A percentile compares a stretch with the other conserved stretches of the same genome.
These are phyloP conservation scores for Seminavis robusta DNA, from an alignment of 108 stramenopile species.

Conservation along the genomic window DNA sequence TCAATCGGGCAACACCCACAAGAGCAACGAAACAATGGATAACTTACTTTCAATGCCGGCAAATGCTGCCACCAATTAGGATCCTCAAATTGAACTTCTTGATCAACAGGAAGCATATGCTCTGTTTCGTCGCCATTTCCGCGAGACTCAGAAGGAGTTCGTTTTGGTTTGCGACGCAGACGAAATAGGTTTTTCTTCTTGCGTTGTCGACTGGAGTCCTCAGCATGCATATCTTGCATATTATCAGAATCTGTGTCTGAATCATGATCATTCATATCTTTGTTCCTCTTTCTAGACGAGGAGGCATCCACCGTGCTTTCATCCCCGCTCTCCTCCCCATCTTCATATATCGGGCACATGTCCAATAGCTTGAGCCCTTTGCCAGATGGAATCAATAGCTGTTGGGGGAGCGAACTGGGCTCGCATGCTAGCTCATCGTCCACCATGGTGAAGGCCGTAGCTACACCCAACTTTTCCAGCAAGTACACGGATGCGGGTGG, in stretches of 20 bases:
- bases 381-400: conserved; percentile 81
- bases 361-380: conserved; percentile 83
- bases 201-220: too few relatives aligned
- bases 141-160: too few relatives aligned
- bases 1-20: too few relatives aligned
- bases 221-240: conserved; percentile 5
- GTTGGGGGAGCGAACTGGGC: conserved; percentile 75
- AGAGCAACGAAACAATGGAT: too few relatives aligned
- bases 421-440: conserved; percentile 87
- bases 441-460: conserved; percentile 70
- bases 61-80: conserved; percentile 86
- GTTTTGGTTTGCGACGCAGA: too few relatives aligned
- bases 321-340: conserved; percentile 40
- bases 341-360: conserved; percentile 61
- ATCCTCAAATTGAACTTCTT: conserved; percentile 90
- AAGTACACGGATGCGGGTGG: conserved; percentile 71
- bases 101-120: too few relatives aligned
- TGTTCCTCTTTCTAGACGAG: conserved; percentile 13
- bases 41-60: conserved; percentile 82
- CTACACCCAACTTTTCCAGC: conserved; percentile 77
- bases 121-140: too few relatives aligned
- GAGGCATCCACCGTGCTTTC: conserved; percentile 6
- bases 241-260: conserved; percentile 32
- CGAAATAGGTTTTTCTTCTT: too few relatives aligned
- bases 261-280: conserved; percentile 26